Evolutionary conservation across 805 yeast genomes (phyloP).

Genomic region (Ogataea populi-albae): DNA sequence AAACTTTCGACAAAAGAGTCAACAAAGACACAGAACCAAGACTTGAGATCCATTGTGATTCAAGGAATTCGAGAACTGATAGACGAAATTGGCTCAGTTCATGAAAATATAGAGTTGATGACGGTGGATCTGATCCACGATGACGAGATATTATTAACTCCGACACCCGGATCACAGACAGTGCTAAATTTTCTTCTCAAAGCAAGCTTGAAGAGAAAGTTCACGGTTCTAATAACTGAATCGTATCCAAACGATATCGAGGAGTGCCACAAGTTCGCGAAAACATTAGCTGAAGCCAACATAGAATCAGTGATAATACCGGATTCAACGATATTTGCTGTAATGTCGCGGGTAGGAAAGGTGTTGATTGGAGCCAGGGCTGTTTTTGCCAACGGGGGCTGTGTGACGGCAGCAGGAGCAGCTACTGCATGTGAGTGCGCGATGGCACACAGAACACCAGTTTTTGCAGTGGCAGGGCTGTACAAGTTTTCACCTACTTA

Average conservation of each 20-base stretch:
- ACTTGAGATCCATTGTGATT: slow-evolving; percentile 78
- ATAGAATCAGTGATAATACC: slow-evolving; percentile 91
- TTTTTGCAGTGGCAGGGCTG: slow-evolving; percentile 89
- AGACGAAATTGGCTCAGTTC: slow-evolving; percentile 85
- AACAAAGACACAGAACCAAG: slow-evolving; percentile 48
- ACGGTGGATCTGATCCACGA: slow-evolving; percentile 94
- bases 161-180: slow-evolving; percentile 92
- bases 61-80: slow-evolving; percentile 90
- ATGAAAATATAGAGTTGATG: slow-evolving; percentile 88
- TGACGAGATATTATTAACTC: slow-evolving; percentile 78
- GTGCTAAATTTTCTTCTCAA: slow-evolving; percentile 81
- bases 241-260: slow-evolving; percentile 85
- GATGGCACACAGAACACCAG: slow-evolving; percentile 92
- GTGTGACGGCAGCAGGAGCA: slow-evolving; percentile 85
- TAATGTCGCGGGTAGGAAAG: slow-evolving; percentile 96
- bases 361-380: slow-evolving; percentile 90
- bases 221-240: slow-evolving; percentile 90
- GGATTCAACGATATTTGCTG: slow-evolving; percentile 88
- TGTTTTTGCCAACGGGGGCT: slow-evolving; percentile 95
- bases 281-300: slow-evolving; percentile 74
- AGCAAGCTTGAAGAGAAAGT: slow-evolving; percentile 85
- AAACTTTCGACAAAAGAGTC: slow-evolving; percentile 21
- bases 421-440: slow-evolving; percentile 95
- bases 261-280: slow-evolving; percentile 75
- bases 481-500: slow-evolving; percentile 91